These are phyloP conservation scores for Pachyrhizus erosus DNA, from an alignment of 306 rosid genomes.

Conservation along the genomic window DNA sequence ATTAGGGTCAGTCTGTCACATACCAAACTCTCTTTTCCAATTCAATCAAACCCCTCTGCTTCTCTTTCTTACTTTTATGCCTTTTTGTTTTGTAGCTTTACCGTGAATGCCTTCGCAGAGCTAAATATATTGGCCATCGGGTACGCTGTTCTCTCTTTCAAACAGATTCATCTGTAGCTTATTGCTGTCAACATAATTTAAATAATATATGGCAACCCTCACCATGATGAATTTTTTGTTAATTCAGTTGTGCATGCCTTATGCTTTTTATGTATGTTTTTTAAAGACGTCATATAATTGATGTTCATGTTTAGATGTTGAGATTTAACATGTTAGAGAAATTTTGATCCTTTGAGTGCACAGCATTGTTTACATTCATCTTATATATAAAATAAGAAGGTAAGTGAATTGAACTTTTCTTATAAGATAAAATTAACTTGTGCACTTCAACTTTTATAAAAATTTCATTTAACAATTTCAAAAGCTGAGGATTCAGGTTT, in stretches of 20 bases:
- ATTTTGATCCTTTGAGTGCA: not conserved
- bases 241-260: not conserved
- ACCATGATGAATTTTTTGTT: not conserved
- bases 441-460: not conserved
- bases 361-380: not conserved
- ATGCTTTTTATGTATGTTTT: constrained; percentile 1
- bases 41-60: not conserved
- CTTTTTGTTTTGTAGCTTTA: constrained; percentile 62
- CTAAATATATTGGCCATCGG: constrained; percentile 83
- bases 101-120: constrained; percentile 94
- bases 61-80: not conserved
- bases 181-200: constrained; percentile 21
- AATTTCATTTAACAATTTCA: not conserved
- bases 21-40: not conserved
- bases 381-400: not conserved
- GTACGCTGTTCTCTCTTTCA: constrained; percentile 49
- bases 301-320: constrained; percentile 14
- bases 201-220: not conserved
- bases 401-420: not conserved
- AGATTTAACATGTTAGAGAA: not conserved
- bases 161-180: not conserved
- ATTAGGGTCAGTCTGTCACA: constrained; percentile 62
- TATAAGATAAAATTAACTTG: not conserved
- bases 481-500: too few relatives aligned
- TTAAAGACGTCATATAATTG: too few relatives aligned